Evolutionary conservation across 169 alveolate species (phyloP).

Genomic region (Plasmodium ovale): DNA sequence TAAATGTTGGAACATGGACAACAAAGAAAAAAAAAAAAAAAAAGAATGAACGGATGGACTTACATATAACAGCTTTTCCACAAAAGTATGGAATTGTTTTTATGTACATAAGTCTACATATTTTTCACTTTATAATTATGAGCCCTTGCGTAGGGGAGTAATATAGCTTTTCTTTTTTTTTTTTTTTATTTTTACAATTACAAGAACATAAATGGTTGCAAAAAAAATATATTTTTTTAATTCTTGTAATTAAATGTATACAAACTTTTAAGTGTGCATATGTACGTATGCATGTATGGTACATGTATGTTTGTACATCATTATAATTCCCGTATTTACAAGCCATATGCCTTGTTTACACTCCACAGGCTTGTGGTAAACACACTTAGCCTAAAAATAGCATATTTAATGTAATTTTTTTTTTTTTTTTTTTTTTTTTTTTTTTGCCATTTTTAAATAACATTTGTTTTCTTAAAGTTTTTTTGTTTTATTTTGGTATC

Average conservation of each 20-base stretch:
- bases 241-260: slow-evolving; percentile 18
- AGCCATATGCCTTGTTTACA: slow-evolving; percentile 8
- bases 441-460: slow-evolving; percentile 29
- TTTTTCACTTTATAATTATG: slow-evolving; percentile 8
- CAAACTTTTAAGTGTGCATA: slow-evolving; percentile 6
- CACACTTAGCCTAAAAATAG: slow-evolving; percentile 17
- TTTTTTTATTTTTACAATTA: slow-evolving; percentile 19
- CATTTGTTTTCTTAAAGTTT: slow-evolving; percentile 41
- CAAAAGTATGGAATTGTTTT: not conserved
- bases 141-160: not conserved
- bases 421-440: too few relatives aligned
- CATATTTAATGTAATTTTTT: slow-evolving; percentile 22
- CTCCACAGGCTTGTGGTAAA: not conserved
- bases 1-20: slow-evolving; percentile 30
- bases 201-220: slow-evolving; percentile 9
- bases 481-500: slow-evolving; percentile 17
- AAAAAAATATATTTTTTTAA: not conserved
- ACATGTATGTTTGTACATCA: not conserved
- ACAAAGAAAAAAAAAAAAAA: slow-evolving; percentile 9
- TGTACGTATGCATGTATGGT: not conserved
- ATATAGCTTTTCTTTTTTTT: slow-evolving; percentile 26
- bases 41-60: not conserved
- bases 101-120: slow-evolving; percentile 21
- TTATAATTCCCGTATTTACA: slow-evolving; percentile 1
- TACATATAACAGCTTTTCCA: slow-evolving; percentile 13